Evolutionary conservation across 805 yeast genomes (phyloP).

Genomic region (Pichia paraexigua): DNA sequence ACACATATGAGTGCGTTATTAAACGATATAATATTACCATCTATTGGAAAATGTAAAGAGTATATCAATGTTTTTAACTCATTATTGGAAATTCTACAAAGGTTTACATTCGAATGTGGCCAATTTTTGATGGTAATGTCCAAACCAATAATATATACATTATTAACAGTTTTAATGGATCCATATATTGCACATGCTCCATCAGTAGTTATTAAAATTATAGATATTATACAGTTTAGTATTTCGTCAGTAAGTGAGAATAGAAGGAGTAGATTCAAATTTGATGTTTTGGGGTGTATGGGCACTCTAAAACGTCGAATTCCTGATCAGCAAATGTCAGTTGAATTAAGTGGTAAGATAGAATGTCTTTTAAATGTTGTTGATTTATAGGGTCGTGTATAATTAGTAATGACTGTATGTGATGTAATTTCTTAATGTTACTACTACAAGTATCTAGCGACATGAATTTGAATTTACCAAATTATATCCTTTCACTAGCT

Average conservation of each 20-base stretch:
- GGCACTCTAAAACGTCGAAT: conserved; percentile 9
- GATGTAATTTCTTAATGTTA: too few species aligned
- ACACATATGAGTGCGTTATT: conserved; percentile 16
- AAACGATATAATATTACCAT: conserved; percentile 22
- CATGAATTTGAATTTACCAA: not conserved
- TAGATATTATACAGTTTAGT: not conserved
- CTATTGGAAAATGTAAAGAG: conserved; percentile 21
- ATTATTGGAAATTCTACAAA: conserved; percentile 12
- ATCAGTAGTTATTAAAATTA: conserved; percentile 1
- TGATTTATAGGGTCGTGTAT: not conserved
- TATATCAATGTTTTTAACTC: conserved; percentile 14
- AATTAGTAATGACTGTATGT: not conserved
- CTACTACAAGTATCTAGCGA: not conserved
- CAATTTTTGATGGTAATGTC: conserved; percentile 16
- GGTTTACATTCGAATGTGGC: conserved; percentile 13
- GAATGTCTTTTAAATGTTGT: not conserved
- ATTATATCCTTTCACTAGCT: not conserved
- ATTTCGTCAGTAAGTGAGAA: not conserved
- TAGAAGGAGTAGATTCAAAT: conserved; percentile 11
- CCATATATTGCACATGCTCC: conserved; percentile 20
- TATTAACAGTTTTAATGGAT: conserved; percentile 20
- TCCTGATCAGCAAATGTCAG: not conserved
- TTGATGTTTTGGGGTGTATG: conserved; percentile 21
- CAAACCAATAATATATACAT: conserved; percentile 16
- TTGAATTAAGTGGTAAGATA: not conserved